Percentiles rank a stretch among this genome's conserved stretches.
phyloP scores from a whole-genome alignment of 257 asterid genomes.

The Petrea volubilis region DNA sequence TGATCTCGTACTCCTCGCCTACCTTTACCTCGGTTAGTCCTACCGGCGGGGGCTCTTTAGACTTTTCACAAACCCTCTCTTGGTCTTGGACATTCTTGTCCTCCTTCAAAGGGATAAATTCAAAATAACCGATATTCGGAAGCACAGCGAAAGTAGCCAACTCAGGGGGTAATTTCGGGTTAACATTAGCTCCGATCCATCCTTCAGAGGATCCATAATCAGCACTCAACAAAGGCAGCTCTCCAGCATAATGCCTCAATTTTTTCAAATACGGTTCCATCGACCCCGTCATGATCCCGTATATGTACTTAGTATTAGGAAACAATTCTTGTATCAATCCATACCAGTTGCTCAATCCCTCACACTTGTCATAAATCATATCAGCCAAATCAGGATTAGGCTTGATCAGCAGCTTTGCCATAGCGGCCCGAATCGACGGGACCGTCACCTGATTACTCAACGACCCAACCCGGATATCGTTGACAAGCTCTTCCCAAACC shows the following conservation, averaged over 20 bases:
- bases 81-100: constrained; percentile 20
- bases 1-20: constrained; percentile 80
- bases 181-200: constrained; percentile 87
- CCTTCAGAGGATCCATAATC: constrained; percentile 97
- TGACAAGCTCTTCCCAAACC: constrained; percentile 70
- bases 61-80: not conserved
- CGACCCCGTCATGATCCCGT: constrained; percentile 95
- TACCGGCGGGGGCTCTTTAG: constrained; percentile 44
- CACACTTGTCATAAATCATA: constrained; percentile 39
- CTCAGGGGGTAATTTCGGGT: constrained; percentile 76
- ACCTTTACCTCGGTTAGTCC: constrained; percentile 71
- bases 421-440: constrained; percentile 67
- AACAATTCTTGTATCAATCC: constrained; percentile 70
- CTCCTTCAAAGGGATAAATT: constrained; percentile 68
- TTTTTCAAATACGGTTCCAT: constrained; percentile 90
- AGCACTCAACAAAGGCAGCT: constrained; percentile 72
- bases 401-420: constrained; percentile 53
- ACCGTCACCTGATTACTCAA: constrained; percentile 61
- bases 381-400: constrained; percentile 78
- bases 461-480: constrained; percentile 69
- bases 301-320: constrained; percentile 72
- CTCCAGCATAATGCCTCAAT: constrained; percentile 86
- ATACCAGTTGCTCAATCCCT: constrained; percentile 69
- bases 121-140: constrained; percentile 84
- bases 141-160: constrained; percentile 70